A percentile compares a stretch with the other conserved stretches of the same genome.
These are phyloP conservation scores for Kondoa subrosea DNA, from an alignment of 768 basidiomycete species.

Conservation along the genomic window DNA sequence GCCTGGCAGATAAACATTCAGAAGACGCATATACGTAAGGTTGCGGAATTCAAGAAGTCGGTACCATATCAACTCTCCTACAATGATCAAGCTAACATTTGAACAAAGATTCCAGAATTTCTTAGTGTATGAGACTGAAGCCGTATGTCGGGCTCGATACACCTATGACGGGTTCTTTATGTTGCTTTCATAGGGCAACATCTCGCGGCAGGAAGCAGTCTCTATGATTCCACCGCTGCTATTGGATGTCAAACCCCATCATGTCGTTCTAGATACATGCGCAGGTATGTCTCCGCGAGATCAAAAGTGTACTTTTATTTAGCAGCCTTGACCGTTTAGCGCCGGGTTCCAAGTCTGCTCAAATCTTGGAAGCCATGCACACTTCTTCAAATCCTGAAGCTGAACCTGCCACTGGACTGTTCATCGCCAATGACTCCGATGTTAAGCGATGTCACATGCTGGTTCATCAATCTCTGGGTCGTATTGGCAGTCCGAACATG, in stretches of 20 bases:
- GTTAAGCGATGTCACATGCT: slow-evolving; percentile 85
- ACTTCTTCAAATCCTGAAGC: slow-evolving; percentile 41
- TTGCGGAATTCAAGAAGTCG: slow-evolving; percentile 63
- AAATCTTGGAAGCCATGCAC: slow-evolving; percentile 88
- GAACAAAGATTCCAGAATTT: slow-evolving; percentile 64
- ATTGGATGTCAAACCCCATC: slow-evolving; percentile 83
- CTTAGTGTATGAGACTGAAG: slow-evolving; percentile 93
- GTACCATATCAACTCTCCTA: too few relatives aligned
- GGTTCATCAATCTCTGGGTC: slow-evolving; percentile 78
- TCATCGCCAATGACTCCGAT: slow-evolving; percentile 91
- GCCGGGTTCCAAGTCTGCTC: slow-evolving; percentile 95
- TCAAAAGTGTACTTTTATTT: slow-evolving; percentile 1
- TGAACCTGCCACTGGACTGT: slow-evolving; percentile 55
- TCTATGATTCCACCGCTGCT: slow-evolving; percentile 98
- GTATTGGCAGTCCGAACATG: slow-evolving; percentile 74
- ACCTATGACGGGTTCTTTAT: neutral
- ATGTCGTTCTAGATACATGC: slow-evolving; percentile 36
- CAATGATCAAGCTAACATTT: too few relatives aligned
- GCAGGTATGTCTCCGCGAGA: neutral
- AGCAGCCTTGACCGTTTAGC: slow-evolving; percentile 41
- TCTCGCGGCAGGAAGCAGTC: slow-evolving; percentile 90
- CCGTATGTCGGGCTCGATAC: slow-evolving; percentile 40
- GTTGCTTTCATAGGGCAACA: slow-evolving; percentile 53
- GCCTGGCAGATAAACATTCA: slow-evolving; percentile 93
- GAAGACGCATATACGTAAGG: slow-evolving; percentile 71